Evolutionary conservation across 257 asterid species (phyloP), one percentile per base, ranked within the genome.

Genomic region (Cruciata laevipes): DNA sequence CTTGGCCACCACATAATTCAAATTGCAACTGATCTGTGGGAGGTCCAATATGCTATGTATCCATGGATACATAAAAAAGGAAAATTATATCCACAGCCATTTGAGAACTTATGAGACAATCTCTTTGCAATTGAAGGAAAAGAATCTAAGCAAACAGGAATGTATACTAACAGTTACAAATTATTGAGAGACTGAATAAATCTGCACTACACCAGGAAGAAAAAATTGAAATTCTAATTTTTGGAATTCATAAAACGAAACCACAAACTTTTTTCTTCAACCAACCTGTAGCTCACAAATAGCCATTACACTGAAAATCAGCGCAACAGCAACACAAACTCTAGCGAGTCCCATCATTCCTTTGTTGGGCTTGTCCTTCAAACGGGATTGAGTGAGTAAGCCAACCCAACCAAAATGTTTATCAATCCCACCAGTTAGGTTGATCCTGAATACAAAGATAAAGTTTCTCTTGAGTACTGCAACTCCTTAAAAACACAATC

Each of bases 271-370:
- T 27, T 47, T 10, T 21, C 18, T 20, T 27, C 18, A 8, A 66
- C 61, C 60, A 27, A 66, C 69, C 69, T 66, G 61, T 20, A 17
- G 61, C 60, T 25, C 42, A 52, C 32, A 65, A 25, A 32, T 47
- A 20, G 49, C 16, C 30, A 47, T 27, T 32, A 31, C 44, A 49
- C 59, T 16, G 24, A 66, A 66, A 44, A 65, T 14, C 20, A 66
- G 42, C 27, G 49, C 37, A 47, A 27, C 61, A 1, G 69, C 8
- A 27, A 49, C 38, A 20, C n/a, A 66, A 47, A 66, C 32, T 38
- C 61, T 49, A 17, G 44, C 47, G 44, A 47, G 31, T 21, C 30
- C 35, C 44, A 47, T 66, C n/a, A 7, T 40, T 61, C 20, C 35
- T 2, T 7, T 7, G 31, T 56, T 18, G 20, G 44, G 7, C 0